These are phyloP conservation scores for Rostrohypoxylon terebratum DNA, from an alignment of 495 filamentous ascomycete species.

Conservation along the genomic window DNA sequence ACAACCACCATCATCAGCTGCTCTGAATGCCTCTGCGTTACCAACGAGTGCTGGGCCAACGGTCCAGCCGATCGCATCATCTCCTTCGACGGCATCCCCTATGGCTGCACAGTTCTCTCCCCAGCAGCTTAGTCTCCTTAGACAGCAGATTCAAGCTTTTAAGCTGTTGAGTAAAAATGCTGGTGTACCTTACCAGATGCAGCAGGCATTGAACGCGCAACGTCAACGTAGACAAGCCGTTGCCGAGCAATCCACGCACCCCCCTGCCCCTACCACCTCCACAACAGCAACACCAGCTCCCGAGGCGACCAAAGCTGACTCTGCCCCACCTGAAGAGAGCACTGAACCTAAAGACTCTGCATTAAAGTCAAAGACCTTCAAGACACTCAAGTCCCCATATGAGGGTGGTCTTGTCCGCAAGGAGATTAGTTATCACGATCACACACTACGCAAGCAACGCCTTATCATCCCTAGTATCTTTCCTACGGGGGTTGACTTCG, in stretches of 20 bases:
- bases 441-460: conserved; percentile 76
- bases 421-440: conserved; percentile 81
- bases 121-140: conserved; percentile 76
- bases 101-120: conserved; percentile 69
- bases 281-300: conserved; percentile 62
- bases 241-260: conserved; percentile 62
- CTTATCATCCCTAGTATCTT: conserved; percentile 85
- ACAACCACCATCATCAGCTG: conserved; percentile 46
- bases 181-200: conserved; percentile 76
- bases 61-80: conserved; percentile 48
- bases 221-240: conserved; percentile 72
- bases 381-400: conserved; percentile 76
- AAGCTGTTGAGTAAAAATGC: conserved; percentile 83
- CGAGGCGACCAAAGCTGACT: conserved; percentile 45
- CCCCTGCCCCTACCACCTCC: conserved; percentile 35
- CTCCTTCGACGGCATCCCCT: conserved; percentile 58
- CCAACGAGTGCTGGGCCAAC: conserved; percentile 48
- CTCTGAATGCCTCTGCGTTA: conserved; percentile 52
- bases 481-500: conserved; percentile 86
- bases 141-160: conserved; percentile 85
- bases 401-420: conserved; percentile 62
- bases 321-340: conserved; percentile 46
- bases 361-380: conserved; percentile 55
- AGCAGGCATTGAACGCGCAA: conserved; percentile 79
- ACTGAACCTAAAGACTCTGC: conserved; percentile 43